phyloP scores from a whole-genome alignment of 108 stramenopile species.

The Chaetoceros tenuissimus region DNA sequence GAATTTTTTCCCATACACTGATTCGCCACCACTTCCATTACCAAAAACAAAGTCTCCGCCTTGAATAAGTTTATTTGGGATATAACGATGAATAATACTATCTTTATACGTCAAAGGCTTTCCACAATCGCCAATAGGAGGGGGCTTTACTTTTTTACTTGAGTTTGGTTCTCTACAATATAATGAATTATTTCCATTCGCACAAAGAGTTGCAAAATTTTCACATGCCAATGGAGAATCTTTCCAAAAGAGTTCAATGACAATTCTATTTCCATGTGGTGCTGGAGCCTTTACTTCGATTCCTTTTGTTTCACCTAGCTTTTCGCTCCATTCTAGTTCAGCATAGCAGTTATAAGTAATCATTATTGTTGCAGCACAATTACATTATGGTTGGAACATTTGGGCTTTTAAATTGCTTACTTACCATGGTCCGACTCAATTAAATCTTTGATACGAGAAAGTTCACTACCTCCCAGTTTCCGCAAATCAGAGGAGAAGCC shows the following conservation, averaged over 20 bases:
- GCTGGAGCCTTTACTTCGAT: constrained; percentile 14
- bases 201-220: constrained; percentile 79
- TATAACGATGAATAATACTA: constrained; percentile 70
- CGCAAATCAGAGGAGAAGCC: constrained; percentile 65
- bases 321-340: no score
- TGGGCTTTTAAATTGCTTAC: constrained; percentile 13
- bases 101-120: constrained; percentile 70
- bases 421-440: constrained; percentile 65
- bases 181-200: constrained; percentile 43
- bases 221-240: constrained; percentile 80
- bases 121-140: constrained; percentile 69
- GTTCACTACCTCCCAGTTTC: constrained; percentile 61
- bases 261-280: constrained; percentile 40
- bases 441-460: constrained; percentile 55
- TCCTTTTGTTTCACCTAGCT: no score
- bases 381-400: constrained; percentile 16
- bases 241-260: constrained; percentile 70
- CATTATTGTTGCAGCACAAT: constrained; percentile 6
- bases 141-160: constrained; percentile 37
- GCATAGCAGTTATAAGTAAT: no score
- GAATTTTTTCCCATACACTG: constrained; percentile 87
- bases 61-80: constrained; percentile 79
- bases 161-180: no score
- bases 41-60: constrained; percentile 94
- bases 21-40: constrained; percentile 95